Evolutionary conservation across 2,329 filamentous ascomycete genomes (phyloP), one percentile per base, ranked within the genome.

Genomic region (Colletotrichum sp.): DNA sequence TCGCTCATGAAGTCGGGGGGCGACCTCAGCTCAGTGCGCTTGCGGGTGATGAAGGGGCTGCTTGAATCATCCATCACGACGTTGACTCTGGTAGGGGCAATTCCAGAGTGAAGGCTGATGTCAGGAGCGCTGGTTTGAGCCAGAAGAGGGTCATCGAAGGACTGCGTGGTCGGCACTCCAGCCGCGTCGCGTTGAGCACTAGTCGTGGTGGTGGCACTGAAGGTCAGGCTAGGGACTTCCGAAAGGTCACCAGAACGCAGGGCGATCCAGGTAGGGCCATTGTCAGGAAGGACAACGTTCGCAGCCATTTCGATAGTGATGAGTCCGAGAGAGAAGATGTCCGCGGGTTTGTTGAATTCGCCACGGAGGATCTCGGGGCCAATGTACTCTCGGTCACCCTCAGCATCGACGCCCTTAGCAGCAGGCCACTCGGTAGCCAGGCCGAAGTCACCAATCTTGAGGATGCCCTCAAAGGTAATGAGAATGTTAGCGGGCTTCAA

Each of bases 321-420:
- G 80, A 99, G 91, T 67, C 97, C 97, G 34, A 99, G 91, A 13
- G 97, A 95, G 84, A 98, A 99, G 67, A 99, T 91, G 84, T 99
- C 97, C 43, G 96, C 94, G 48, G 96, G 94, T 84, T 96, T 97
- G 85, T 98, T 96, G 79, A 94, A 97, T 78, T 93, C 92, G 57
- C 96, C 96, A 81, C 92, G 92, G 24, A 99, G 91, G 77, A 98
- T 95, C 84, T 99, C 97, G 0, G 96, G 96, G 1, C 95, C 96
- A 82, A 99, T 96, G 83, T 99, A 99, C 83, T 98, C 95, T 66
- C 97, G 94, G 83, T 99, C 97, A 36, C 97, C 97, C 86, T 99
- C 97, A 57, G 95, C 94, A 79, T 98, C 96, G 76, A 97, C 94
- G 71, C 93, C 92, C 71, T 92, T 89, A 63, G 93, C 90, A 18